Base-by-base conservation (phyloP, 2,329 filamentous ascomycete genomes). In the Parasarocladium wereldwijsianum region DNA sequence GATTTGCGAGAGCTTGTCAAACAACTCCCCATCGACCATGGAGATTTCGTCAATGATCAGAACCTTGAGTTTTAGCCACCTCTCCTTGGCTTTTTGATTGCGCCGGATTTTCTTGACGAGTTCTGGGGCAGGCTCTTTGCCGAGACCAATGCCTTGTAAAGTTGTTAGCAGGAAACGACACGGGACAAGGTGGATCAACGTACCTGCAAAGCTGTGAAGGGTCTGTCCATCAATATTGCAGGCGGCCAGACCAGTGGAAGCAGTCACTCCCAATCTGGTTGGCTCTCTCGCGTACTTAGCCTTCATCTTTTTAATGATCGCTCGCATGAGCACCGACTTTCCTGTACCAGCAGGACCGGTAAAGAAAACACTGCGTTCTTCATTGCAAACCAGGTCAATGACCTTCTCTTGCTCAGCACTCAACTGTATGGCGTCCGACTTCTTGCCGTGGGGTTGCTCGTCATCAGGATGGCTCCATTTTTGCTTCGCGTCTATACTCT, bases 211-310 rank as follows among this genome's bases (percentile, higher is more conserved):
- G 51, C 86, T 94, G 56, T 98, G 90, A 11, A 98, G 63, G 0
- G 90, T 98, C 32, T 93, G 83, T 44, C 90, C 90, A 20, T 86
- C 87, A 38, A 98, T 86, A 43, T 98, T 96, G 57, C 87, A 96
- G 13, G 90, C 90, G 28, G 90, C 92, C 31, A 98, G 66, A 26
- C 90, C 90, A 0, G 90, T 98, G 1, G 90, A 98, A 6, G 90
- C 90, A 2, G 90, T 96, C 16, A 98, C 81, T 5, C 87, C 87
- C 24, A 98, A 69, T 33, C 82, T 70, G 47, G 94, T 90, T 1
- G 78, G 74, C 39, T 93, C 83, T 29, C 69, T 66, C 3, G 56
- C 59, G 50, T 78, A 79, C 46, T 92, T 94, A 38, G 70, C 71
- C 36, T 79, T 80, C 29, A 98, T 50, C 4, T 80, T 73, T 5